Evolutionary conservation across 306 rosid species (phyloP).

Genomic region (Inga laurina): DNA sequence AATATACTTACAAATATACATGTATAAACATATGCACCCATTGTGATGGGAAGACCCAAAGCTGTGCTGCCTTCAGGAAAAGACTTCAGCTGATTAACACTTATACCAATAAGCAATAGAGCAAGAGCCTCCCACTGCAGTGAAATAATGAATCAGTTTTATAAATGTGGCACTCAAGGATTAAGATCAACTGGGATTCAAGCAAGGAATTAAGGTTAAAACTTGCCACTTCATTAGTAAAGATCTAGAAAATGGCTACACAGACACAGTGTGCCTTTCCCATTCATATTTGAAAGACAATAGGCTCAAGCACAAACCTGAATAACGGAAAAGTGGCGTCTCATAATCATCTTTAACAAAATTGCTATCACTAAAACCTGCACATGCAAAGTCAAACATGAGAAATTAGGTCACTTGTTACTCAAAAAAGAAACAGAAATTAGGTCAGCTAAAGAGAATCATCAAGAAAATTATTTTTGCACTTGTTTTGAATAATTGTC

Average conservation of each 20-base stretch:
- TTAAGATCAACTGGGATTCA: neutral
- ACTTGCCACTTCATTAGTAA: constrained; percentile 8
- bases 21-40: constrained; percentile 82
- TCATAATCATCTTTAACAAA: constrained; percentile 89
- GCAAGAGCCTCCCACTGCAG: constrained; percentile 99
- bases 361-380: constrained; percentile 99
- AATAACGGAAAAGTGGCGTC: constrained; percentile 85
- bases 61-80: constrained; percentile 78
- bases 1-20: constrained; percentile 75
- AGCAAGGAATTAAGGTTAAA: constrained; percentile 14
- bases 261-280: neutral
- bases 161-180: constrained; percentile 10
- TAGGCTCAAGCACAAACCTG: constrained; percentile 62
- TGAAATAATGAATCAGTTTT: constrained; percentile 26
- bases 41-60: constrained; percentile 74
- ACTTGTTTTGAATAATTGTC: constrained; percentile 20
- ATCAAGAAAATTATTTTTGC: constrained; percentile 29
- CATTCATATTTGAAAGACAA: constrained; percentile 10
- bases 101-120: constrained; percentile 88
- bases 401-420: constrained; percentile 28
- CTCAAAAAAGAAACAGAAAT: constrained; percentile 13
- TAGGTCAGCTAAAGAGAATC: constrained; percentile 17
- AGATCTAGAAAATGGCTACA: constrained; percentile 18
- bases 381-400: constrained; percentile 33
- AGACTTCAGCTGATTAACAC: constrained; percentile 88